These are phyloP conservation scores for Vicia sativa DNA, from an alignment of 306 rosid genomes.

Conservation along the genomic window DNA sequence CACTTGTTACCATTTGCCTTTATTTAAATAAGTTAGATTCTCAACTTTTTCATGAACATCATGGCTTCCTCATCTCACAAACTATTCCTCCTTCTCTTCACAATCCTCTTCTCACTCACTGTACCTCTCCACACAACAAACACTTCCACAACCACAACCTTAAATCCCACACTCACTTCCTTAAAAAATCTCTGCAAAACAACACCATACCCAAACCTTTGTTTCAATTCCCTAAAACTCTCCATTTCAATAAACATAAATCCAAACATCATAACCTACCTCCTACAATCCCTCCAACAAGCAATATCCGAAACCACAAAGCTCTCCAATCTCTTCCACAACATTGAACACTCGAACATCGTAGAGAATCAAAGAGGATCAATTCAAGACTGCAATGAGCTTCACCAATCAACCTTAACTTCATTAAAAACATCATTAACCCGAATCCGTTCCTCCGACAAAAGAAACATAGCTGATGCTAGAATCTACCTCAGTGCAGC, in stretches of 20 bases:
- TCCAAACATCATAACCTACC: constrained; percentile 64
- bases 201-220: constrained; percentile 68
- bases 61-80: constrained; percentile 59
- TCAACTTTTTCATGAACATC: constrained; percentile 12
- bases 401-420: constrained; percentile 65
- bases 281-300: constrained; percentile 64
- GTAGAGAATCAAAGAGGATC: constrained; percentile 73
- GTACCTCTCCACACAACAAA: constrained; percentile 23
- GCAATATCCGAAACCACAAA: constrained; percentile 72
- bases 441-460: constrained; percentile 34
- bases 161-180: constrained; percentile 44
- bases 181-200: constrained; percentile 59
- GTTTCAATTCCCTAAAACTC: constrained; percentile 71
- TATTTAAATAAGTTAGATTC: constrained; percentile 11
- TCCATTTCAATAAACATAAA: constrained; percentile 65
- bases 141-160: constrained; percentile 42
- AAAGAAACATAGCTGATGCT: constrained; percentile 51
- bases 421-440: constrained; percentile 62
- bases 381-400: constrained; percentile 70
- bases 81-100: constrained; percentile 38
- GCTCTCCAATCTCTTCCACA: constrained; percentile 51
- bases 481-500: constrained; percentile 80
- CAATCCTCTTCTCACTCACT: constrained; percentile 40
- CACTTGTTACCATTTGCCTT: too few relatives aligned
- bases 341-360: constrained; percentile 47